A percentile compares a stretch with the other conserved stretches of the same genome.
These are phyloP conservation scores for Venturia asperata DNA, from an alignment of 2,329 filamentous ascomycete species.

Conservation along the genomic window DNA sequence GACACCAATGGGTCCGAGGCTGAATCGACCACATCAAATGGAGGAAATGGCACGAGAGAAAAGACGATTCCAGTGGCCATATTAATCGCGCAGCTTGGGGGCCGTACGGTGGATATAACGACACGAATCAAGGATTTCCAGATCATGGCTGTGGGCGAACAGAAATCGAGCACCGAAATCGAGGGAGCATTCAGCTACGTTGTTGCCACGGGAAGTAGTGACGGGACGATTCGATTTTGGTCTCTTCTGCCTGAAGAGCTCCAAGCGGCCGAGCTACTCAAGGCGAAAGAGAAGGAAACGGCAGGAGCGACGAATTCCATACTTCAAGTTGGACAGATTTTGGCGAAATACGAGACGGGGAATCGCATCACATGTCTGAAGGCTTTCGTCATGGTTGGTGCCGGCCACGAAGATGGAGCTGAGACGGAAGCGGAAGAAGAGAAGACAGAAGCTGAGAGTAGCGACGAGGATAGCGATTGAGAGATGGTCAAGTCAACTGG, in stretches of 20 bases:
- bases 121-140: conserved; percentile 86
- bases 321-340: conserved; percentile 54
- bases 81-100: conserved; percentile 70
- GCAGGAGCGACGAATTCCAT: conserved; percentile 22
- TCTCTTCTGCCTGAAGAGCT: conserved; percentile 39
- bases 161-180: conserved; percentile 28
- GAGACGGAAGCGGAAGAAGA: conserved; percentile 35
- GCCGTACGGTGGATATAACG: conserved; percentile 57
- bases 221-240: conserved; percentile 80
- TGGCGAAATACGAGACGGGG: conserved; percentile 75
- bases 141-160: conserved; percentile 41
- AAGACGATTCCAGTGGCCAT: conserved; percentile 53
- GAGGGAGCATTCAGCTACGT: conserved; percentile 43
- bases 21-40: conserved; percentile 33
- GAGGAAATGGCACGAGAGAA: conserved; percentile 33
- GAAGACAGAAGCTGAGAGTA: conserved; percentile 20
- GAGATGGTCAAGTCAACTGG: not conserved
- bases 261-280: not conserved
- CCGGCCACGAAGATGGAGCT: conserved; percentile 52
- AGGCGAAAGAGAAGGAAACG: conserved; percentile 17
- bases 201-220: conserved; percentile 71
- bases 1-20: conserved; percentile 47
- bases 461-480: conserved; percentile 14
- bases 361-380: conserved; percentile 85
- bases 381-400: conserved; percentile 62